Conservation (phyloP, 2,329 filamentous ascomycete genomes). For the Colletotrichum paranaense region DNA sequence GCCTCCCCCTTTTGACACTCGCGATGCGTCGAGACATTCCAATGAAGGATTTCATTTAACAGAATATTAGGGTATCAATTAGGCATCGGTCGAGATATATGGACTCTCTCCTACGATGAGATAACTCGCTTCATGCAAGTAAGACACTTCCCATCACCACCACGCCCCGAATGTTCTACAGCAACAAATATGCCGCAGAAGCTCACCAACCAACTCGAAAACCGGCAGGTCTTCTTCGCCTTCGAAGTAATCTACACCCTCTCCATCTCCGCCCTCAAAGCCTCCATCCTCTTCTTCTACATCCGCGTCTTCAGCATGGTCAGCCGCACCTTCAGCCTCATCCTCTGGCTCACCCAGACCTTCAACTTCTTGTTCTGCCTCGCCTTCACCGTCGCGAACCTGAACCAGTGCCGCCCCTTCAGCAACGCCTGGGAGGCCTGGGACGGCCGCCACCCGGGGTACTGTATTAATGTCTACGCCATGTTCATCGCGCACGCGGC, state of each 20-base stretch:
- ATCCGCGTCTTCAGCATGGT: conserved; percentile 49
- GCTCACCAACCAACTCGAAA: neutral
- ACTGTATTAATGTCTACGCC: conserved; percentile 49
- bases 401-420: conserved; percentile 55
- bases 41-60: neutral
- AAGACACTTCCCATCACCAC: neutral
- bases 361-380: conserved; percentile 28
- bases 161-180: too few species aligned
- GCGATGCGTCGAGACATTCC: too few species aligned
- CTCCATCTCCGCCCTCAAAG: conserved; percentile 52
- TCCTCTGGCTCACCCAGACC: conserved; percentile 37
- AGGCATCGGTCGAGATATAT: conserved; percentile 19
- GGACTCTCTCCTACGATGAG: neutral
- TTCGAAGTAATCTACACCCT: conserved; percentile 25
- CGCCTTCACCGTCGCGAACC: conserved; percentile 47
- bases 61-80: conserved; percentile 3
- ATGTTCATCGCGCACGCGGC: conserved; percentile 53
- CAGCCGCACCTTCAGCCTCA: conserved; percentile 37
- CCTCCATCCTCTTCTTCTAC: conserved; percentile 51
- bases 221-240: conserved; percentile 15
- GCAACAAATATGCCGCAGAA: too few species aligned
- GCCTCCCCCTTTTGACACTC: too few species aligned
- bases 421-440: conserved; percentile 54
- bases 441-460: conserved; percentile 42
- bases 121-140: conserved; percentile 16